Conservation (phyloP, 164 flowering plant species). For the Vitis labrusca region DNA sequence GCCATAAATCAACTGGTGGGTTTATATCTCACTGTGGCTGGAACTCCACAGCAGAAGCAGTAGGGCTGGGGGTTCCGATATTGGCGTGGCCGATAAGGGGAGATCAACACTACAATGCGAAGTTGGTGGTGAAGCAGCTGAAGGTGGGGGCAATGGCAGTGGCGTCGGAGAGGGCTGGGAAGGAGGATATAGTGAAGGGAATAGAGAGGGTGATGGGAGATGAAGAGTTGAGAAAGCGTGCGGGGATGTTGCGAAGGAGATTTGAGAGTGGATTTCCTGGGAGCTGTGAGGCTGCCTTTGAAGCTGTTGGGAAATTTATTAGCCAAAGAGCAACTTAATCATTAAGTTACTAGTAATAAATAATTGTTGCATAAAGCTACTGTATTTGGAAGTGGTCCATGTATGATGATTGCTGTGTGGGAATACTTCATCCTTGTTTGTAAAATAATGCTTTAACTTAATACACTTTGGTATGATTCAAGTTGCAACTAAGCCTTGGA, state of each 20-base stretch:
- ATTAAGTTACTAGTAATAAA: no score
- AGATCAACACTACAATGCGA: constrained; percentile 42
- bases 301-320: constrained; percentile 36
- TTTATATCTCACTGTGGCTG: constrained; percentile 54
- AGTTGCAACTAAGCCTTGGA: no score
- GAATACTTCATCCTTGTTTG: no score
- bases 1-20: constrained; percentile 52
- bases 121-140: constrained; percentile 32
- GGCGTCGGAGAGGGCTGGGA: constrained; percentile 13
- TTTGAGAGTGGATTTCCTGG: constrained; percentile 44
- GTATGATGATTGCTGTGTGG: no score
- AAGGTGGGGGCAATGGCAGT: constrained; percentile 35
- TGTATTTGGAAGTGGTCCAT: no score
- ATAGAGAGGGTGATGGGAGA: constrained; percentile 38
- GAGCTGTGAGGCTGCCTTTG: constrained; percentile 37
- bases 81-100: constrained; percentile 65
- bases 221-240: constrained; percentile 32
- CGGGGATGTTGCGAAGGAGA: constrained; percentile 8
- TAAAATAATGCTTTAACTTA: no score
- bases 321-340: neutral
- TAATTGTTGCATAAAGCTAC: no score
- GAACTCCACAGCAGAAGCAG: constrained; percentile 55
- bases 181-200: constrained; percentile 32
- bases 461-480: no score
- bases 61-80: constrained; percentile 53